phyloP scores from a whole-genome alignment of 1,284 basidiomycete genomes.

The Ustilago nuda region DNA sequence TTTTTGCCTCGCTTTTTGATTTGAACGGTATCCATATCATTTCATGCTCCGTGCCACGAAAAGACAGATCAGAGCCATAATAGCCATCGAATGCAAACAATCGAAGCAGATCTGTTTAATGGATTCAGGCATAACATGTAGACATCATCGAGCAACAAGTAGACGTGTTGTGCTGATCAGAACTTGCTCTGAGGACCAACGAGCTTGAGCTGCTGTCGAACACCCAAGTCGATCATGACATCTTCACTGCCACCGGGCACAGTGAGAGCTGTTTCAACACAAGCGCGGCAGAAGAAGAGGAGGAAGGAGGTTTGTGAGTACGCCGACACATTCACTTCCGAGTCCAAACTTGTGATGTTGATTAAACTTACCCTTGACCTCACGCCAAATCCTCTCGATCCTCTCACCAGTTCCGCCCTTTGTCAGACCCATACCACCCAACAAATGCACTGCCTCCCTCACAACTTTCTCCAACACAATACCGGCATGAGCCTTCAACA shows the following conservation, averaged over 20 bases:
- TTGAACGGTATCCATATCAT: too few relatives aligned
- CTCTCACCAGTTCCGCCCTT: conserved; percentile 59
- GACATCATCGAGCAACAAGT: background rate
- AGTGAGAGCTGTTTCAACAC: conserved; percentile 19
- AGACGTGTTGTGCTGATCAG: background rate
- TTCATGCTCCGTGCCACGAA: too few relatives aligned
- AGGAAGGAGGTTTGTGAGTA: conserved; percentile 3
- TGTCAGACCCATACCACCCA: conserved; percentile 62
- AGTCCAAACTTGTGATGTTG: background rate
- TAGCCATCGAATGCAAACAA: too few relatives aligned
- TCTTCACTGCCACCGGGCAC: conserved; percentile 61
- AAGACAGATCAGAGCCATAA: too few relatives aligned
- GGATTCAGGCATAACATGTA: background rate
- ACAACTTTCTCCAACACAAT: conserved; percentile 57
- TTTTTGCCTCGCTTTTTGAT: too few relatives aligned
- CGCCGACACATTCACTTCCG: background rate
- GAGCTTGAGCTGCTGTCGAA: conserved; percentile 59
- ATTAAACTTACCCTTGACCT: conserved; percentile 46
- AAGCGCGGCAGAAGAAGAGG: background rate
- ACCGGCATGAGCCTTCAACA: conserved; percentile 63
- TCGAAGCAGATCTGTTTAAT: background rate
- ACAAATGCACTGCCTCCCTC: conserved; percentile 50
- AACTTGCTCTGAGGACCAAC: conserved; percentile 46
- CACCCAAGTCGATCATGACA: conserved; percentile 59
- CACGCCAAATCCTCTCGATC: conserved; percentile 60